These are phyloP conservation scores for Colletotrichum musicola DNA, from an alignment of 2,329 filamentous ascomycete species.

Conservation along the genomic window DNA sequence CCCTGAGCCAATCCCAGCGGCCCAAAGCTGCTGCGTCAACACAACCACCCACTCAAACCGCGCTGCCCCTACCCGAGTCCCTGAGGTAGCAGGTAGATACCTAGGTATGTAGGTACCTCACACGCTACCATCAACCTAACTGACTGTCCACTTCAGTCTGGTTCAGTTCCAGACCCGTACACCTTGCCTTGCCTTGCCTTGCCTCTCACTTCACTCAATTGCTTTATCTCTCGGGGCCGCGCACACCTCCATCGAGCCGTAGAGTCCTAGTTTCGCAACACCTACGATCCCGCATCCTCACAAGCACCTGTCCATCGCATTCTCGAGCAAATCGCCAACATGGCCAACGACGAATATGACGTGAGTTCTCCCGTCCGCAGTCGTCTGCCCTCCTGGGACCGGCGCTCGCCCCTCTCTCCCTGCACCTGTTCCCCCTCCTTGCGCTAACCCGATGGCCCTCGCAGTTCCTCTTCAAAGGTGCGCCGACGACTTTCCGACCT, in stretches of 20 bases:
- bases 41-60: constrained; percentile 23
- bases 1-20: constrained; percentile 22
- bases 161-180: constrained; percentile 39
- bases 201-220: constrained; percentile 34
- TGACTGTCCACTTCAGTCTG: constrained; percentile 35
- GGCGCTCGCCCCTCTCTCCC: constrained; percentile 39
- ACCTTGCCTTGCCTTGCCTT: constrained; percentile 30
- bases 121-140: constrained; percentile 9
- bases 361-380: constrained; percentile 67
- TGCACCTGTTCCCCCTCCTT: constrained; percentile 43
- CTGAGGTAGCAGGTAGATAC: too few relatives aligned
- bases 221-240: constrained; percentile 40
- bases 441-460: constrained; percentile 39
- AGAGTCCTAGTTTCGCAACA: constrained; percentile 40
- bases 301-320: constrained; percentile 41
- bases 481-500: constrained; percentile 44
- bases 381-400: constrained; percentile 15
- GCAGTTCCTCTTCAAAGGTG: constrained; percentile 99
- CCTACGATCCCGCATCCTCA: constrained; percentile 43
- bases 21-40: constrained; percentile 30
- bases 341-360: constrained; percentile 99
- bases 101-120: neutral
- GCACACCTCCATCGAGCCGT: constrained; percentile 37
- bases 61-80: constrained; percentile 13
- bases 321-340: constrained; percentile 62